Percentiles rank a stretch among this genome's conserved stretches.
These are phyloP conservation scores for Nannizziopsis barbatae DNA, from an alignment of 2,329 filamentous ascomycete genomes.

Conservation along the genomic window DNA sequence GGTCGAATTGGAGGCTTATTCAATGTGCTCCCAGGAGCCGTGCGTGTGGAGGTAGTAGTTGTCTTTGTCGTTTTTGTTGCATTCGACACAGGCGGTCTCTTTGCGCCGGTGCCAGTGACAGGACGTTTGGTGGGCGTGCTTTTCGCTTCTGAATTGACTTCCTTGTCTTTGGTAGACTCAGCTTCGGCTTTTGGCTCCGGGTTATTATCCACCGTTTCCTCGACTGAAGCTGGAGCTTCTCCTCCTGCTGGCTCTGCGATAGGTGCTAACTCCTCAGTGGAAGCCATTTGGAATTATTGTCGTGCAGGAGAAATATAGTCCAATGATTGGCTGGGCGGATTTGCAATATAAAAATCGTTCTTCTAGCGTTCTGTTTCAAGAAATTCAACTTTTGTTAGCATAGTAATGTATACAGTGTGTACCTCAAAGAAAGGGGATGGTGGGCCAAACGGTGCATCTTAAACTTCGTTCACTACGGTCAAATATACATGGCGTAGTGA, in stretches of 20 bases:
- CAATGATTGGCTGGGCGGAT: too few species aligned
- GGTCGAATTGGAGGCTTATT: slow-evolving; percentile 38
- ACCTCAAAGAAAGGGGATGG: too few species aligned
- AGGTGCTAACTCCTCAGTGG: slow-evolving; percentile 29
- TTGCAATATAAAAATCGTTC: too few species aligned
- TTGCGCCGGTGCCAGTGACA: slow-evolving; percentile 27
- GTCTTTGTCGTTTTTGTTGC: slow-evolving; percentile 21
- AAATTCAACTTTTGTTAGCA: too few species aligned
- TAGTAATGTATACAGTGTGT: too few species aligned
- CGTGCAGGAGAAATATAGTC: too few species aligned
- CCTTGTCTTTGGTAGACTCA: slow-evolving; percentile 27
- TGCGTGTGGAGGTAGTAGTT: slow-evolving; percentile 20
- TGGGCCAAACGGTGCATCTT: too few species aligned
- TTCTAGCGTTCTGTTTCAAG: too few species aligned
- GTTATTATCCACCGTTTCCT: slow-evolving; percentile 19
- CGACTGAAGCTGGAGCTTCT: slow-evolving; percentile 19
- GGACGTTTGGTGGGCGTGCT: slow-evolving; percentile 26
- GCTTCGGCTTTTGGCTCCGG: slow-evolving; percentile 28
- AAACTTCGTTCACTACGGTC: too few species aligned
- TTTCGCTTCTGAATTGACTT: slow-evolving; percentile 23
- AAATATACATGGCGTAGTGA: too few species aligned
- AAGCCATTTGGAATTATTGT: slow-evolving; percentile 5
- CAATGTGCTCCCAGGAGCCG: slow-evolving; percentile 29
- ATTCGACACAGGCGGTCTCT: slow-evolving; percentile 23
- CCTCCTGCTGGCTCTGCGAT: slow-evolving; percentile 13